Conservation (phyloP, 495 filamentous ascomycete genomes). For the Hyaloscypha finlandica region DNA sequence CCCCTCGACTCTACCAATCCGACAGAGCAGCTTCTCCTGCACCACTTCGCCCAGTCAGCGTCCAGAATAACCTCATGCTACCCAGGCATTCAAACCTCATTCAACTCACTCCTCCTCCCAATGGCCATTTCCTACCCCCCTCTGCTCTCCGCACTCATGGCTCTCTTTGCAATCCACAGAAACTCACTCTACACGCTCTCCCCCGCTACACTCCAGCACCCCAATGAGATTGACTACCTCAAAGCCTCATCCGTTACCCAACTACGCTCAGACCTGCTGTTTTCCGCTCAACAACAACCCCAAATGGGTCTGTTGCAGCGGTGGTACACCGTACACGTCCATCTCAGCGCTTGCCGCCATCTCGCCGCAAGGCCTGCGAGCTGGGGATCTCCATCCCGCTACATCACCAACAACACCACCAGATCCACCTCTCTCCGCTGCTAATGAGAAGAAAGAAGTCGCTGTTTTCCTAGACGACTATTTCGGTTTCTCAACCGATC, state of each 20-base stretch:
- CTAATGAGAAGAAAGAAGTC: neutral
- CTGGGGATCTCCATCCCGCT: too few relatives aligned
- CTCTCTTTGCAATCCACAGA: slow-evolving; percentile 2
- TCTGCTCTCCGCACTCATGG: slow-evolving; percentile 2
- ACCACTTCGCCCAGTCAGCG: slow-evolving; percentile 2
- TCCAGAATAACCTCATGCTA: slow-evolving; percentile 3
- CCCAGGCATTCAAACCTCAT: neutral
- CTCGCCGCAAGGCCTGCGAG: neutral
- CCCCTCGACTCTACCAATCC: neutral
- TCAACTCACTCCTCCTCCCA: neutral
- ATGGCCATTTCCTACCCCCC: slow-evolving; percentile 7
- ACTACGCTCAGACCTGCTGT: too few relatives aligned
- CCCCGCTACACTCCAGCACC: too few relatives aligned
- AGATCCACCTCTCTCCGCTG: too few relatives aligned
- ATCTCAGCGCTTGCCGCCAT: slow-evolving; percentile 5
- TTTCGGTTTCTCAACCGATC: slow-evolving; percentile 8
- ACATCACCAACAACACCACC: too few relatives aligned
- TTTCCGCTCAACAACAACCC: neutral
- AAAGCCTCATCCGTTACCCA: too few relatives aligned
- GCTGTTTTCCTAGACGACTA: slow-evolving; percentile 7
- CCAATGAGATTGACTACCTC: too few relatives aligned
- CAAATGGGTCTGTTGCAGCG: too few relatives aligned
- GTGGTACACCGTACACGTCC: neutral
- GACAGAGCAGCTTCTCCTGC: neutral
- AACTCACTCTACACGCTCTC: neutral